Base-by-base conservation (phyloP, 495 filamentous ascomycete species). In the Bathelium albidoporum region DNA sequence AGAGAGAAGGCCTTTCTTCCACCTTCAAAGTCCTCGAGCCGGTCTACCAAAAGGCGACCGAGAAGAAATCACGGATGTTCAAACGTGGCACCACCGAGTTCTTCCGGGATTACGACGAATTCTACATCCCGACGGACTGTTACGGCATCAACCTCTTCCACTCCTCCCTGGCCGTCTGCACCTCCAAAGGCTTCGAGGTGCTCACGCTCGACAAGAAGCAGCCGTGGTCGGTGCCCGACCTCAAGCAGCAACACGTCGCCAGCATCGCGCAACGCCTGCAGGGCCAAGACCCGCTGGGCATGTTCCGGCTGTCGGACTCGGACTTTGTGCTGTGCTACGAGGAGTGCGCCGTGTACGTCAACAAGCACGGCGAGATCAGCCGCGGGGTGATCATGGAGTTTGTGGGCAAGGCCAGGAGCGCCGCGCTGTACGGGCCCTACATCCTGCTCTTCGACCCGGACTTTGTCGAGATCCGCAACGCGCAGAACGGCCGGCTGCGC, bases 41-140 rank as follows among this genome's bases (percentile, higher is more conserved):
- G 2, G 87, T 99, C 44, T 88, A 91, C 70, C 90, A 96, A 63
- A 96, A 95, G 70, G 81, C 88, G 2, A 83, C 86, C 0, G 87
- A 90, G 72, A 87, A 88, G 77, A 88, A 85, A 64, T 58, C 58
- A 68, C 81, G 83, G 32, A 77, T 82, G 0, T 69, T 73, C 34
- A 77, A 78, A 39, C 81, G 81, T 29, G 90, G 91, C 14, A 85
- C 82, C 63, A 97, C 94, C 2, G 94, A 97, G 69, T 94, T 93
- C 72, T 97, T 97, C 85, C 86, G 95, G 65, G 94, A 97, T 69
- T 99, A 89, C 70, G 94, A 96, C 76, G 93, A 97, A 61, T 99
- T 99, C 75, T 99, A 97, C 76, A 93, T 99, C 67, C 93, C 94
- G 7, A 86, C 89, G n/a, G 94, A 99, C 72, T 94, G 89, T 71